These are phyloP conservation scores for Fraxinus quadrangulata DNA, from an alignment of 257 asterid genomes.

Conservation along the genomic window DNA sequence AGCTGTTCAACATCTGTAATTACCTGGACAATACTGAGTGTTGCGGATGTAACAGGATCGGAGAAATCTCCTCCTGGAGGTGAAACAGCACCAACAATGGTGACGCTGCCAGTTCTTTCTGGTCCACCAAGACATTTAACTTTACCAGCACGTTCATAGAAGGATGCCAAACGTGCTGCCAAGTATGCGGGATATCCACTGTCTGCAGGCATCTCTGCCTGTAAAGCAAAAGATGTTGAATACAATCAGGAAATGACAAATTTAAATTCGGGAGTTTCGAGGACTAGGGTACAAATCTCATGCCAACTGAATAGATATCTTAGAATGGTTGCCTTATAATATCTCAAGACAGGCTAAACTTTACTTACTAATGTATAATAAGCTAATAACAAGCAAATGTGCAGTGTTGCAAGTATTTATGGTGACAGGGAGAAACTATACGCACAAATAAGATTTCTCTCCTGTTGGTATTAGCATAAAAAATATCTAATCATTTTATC, in stretches of 20 bases:
- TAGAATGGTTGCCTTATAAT: neutral
- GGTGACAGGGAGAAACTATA: neutral
- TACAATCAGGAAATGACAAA: neutral
- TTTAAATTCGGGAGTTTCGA: neutral
- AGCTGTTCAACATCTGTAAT: slow-evolving; percentile 17
- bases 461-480: neutral
- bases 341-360: neutral
- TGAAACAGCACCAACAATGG: slow-evolving; percentile 99
- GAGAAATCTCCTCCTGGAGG: slow-evolving; percentile 99
- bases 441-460: neutral
- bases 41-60: slow-evolving; percentile 99
- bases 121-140: slow-evolving; percentile 99
- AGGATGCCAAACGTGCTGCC: slow-evolving; percentile 98
- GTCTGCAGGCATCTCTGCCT: slow-evolving; percentile 99
- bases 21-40: slow-evolving; percentile 98
- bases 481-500: neutral
- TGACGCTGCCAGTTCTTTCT: slow-evolving; percentile 97
- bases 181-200: slow-evolving; percentile 99
- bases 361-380: neutral
- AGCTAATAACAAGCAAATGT: neutral
- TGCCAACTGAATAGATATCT: neutral
- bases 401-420: neutral
- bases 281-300: neutral
- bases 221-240: slow-evolving; percentile 20
- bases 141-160: slow-evolving; percentile 99